Evolutionary conservation across 1,139 yeast genomes (phyloP).

Genomic region (Diutina rugosa): DNA sequence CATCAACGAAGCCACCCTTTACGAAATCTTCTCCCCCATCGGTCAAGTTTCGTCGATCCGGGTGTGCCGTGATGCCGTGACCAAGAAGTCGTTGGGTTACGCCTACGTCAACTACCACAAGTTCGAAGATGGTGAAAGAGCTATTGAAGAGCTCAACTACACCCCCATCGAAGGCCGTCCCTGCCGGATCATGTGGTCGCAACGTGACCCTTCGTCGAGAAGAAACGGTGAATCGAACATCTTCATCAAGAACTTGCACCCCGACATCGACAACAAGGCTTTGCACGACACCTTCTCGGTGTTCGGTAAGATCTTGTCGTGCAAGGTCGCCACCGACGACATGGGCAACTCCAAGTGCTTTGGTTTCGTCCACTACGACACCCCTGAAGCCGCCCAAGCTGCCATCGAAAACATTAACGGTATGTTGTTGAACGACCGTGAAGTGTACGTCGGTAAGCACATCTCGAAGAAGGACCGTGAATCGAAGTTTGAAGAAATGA

Average conservation of each 20-base stretch:
- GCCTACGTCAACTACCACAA: slow-evolving; percentile 96
- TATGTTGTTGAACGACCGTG: slow-evolving; percentile 94
- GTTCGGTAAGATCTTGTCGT: slow-evolving; percentile 90
- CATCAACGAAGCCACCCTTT: slow-evolving; percentile 89
- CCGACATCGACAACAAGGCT: slow-evolving; percentile 97
- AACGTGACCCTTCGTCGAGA: slow-evolving; percentile 95
- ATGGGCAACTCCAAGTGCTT: slow-evolving; percentile 89
- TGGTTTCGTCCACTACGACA: slow-evolving; percentile 96
- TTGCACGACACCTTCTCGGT: slow-evolving; percentile 96
- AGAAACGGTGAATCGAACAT: slow-evolving; percentile 95
- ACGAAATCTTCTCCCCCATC: slow-evolving; percentile 87
- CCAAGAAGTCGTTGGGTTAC: slow-evolving; percentile 95
- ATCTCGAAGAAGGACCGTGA: slow-evolving; percentile 90
- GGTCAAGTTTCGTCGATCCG: slow-evolving; percentile 96
- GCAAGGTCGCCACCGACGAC: slow-evolving; percentile 95
- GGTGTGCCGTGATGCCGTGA: slow-evolving; percentile 97
- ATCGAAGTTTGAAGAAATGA: slow-evolving; percentile 82
- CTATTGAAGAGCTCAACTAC: slow-evolving; percentile 93
- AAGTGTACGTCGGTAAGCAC: slow-evolving; percentile 94
- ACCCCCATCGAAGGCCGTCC: slow-evolving; percentile 89
- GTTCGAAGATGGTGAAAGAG: slow-evolving; percentile 83
- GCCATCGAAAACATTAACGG: slow-evolving; percentile 98
- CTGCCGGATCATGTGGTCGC: slow-evolving; percentile 99
- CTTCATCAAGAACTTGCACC: slow-evolving; percentile 96
- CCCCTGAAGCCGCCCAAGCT: slow-evolving; percentile 83